Percentiles rank a stretch among this genome's conserved stretches.
These are phyloP conservation scores for Heliosperma pusillum DNA, from an alignment of 148 eudicot species.

Conservation along the genomic window DNA sequence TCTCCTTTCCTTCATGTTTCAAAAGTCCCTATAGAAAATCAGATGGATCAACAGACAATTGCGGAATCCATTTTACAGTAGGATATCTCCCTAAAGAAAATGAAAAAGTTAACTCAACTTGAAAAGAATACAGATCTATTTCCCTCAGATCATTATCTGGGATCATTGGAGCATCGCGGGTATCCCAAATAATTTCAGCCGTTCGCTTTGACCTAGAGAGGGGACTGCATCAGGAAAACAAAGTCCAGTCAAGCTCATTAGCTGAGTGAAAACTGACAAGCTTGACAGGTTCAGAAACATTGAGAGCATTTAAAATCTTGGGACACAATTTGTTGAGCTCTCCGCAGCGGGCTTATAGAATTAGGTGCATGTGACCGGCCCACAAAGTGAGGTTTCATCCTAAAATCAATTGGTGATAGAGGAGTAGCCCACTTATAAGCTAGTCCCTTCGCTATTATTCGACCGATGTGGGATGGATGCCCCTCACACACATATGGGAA, in stretches of 20 bases:
- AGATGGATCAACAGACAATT: slow-evolving; percentile 23
- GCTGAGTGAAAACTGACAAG: not conserved
- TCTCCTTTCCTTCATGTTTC: slow-evolving; percentile 83
- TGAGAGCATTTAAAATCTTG: not conserved
- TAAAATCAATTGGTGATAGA: too few relatives aligned
- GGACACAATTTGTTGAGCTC: too few relatives aligned
- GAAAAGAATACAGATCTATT: slow-evolving; percentile 89
- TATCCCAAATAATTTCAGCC: slow-evolving; percentile 89
- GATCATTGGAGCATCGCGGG: slow-evolving; percentile 64
- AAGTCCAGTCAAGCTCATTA: not conserved
- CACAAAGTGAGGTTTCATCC: too few relatives aligned
- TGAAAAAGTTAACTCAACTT: slow-evolving; percentile 49
- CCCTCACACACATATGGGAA: too few relatives aligned
- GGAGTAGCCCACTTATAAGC: too few relatives aligned
- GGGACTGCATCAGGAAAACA: slow-evolving; percentile 49
- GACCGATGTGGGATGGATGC: too few relatives aligned
- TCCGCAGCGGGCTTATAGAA: too few relatives aligned
- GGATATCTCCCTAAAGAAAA: not conserved
- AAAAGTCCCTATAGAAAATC: slow-evolving; percentile 71
- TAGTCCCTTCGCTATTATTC: too few relatives aligned
- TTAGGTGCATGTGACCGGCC: too few relatives aligned
- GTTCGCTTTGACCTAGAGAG: slow-evolving; percentile 81
- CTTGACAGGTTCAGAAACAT: not conserved
- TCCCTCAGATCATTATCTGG: slow-evolving; percentile 76
- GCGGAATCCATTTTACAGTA: not conserved